Percentiles rank a stretch among this genome's conserved stretches.
Conservation (phyloP, 2,329 filamentous ascomycete genomes). For the Apiospora hydei region DNA sequence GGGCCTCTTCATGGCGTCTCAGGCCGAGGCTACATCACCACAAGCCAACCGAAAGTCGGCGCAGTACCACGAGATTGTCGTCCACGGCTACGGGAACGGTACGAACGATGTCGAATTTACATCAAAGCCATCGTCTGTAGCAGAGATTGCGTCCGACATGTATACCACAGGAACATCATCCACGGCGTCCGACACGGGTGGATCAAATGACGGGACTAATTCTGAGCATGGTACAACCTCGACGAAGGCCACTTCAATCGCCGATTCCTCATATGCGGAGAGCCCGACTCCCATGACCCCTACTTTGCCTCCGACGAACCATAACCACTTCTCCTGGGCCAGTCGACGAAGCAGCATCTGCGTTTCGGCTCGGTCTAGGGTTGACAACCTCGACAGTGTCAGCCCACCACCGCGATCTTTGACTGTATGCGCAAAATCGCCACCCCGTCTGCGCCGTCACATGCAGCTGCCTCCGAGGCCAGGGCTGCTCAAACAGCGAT, state of each 20-base stretch:
- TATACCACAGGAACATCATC: background rate
- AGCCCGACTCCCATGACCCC: constrained; percentile 9
- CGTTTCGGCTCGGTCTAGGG: background rate
- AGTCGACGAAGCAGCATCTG: constrained; percentile 24
- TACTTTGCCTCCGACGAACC: background rate
- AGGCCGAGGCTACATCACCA: background rate
- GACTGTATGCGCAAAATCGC: background rate
- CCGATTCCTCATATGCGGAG: background rate
- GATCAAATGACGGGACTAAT: background rate
- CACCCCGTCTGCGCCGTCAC: constrained; percentile 2
- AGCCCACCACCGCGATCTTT: constrained; percentile 9
- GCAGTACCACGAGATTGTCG: constrained; percentile 13
- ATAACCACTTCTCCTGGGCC: constrained; percentile 10
- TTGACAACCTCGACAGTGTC: constrained; percentile 2
- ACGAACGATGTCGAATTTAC: constrained; percentile 14
- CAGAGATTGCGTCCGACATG: background rate
- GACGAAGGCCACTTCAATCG: background rate
- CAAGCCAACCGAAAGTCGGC: constrained; percentile 5
- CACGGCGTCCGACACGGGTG: constrained; percentile 1
- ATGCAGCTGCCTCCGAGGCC: constrained; percentile 23
- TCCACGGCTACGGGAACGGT: constrained; percentile 13
- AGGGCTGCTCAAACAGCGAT: constrained; percentile 25
- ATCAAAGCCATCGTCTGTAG: background rate
- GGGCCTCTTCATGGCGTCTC: background rate
- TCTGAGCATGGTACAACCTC: background rate